These are phyloP conservation scores for Ulota crispa DNA, from an alignment of 225 moss, liverwort and hornwort species.

Conservation along the genomic window DNA sequence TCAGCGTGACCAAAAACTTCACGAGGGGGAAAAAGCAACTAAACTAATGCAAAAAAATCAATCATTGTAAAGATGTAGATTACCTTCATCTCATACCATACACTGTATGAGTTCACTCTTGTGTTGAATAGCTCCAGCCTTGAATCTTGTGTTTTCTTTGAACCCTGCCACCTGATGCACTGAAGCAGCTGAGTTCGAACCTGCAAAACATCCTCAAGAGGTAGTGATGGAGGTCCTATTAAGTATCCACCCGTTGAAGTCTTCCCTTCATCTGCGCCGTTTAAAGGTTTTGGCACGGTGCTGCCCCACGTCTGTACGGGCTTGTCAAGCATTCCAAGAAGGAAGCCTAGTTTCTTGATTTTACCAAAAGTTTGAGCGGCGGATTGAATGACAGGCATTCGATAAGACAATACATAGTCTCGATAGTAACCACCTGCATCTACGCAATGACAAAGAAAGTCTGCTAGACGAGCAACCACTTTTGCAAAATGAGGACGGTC, in stretches of 20 bases:
- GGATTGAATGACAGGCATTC: conserved; percentile 70
- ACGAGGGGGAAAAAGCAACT: not conserved
- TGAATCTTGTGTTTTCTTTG: conserved; percentile 58
- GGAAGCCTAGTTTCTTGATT: conserved; percentile 86
- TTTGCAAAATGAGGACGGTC: conserved; percentile 80
- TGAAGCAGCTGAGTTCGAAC: conserved; percentile 88
- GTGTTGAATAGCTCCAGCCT: conserved; percentile 55
- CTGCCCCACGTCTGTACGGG: conserved; percentile 36
- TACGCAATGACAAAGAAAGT: conserved; percentile 97
- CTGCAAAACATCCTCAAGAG: conserved; percentile 82
- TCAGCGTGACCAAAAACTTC: conserved; percentile 12
- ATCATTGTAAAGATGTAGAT: not conserved
- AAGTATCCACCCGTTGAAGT: conserved; percentile 40
- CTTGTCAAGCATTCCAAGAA: conserved; percentile 91
- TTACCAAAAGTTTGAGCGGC: conserved; percentile 79
- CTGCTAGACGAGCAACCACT: conserved; percentile 91
- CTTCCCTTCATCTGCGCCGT: conserved; percentile 45
- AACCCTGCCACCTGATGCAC: conserved; percentile 71
- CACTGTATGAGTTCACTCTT: conserved; percentile 54
- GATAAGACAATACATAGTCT: conserved; percentile 70
- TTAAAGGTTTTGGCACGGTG: conserved; percentile 27
- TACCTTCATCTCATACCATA: conserved; percentile 59
- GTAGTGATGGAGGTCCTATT: conserved; percentile 66
- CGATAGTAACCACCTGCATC: conserved; percentile 84
- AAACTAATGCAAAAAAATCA: conserved; percentile 19